Conservation (phyloP, 2,329 filamentous ascomycete genomes). For the Pseudogymnoascus sp. region DNA sequence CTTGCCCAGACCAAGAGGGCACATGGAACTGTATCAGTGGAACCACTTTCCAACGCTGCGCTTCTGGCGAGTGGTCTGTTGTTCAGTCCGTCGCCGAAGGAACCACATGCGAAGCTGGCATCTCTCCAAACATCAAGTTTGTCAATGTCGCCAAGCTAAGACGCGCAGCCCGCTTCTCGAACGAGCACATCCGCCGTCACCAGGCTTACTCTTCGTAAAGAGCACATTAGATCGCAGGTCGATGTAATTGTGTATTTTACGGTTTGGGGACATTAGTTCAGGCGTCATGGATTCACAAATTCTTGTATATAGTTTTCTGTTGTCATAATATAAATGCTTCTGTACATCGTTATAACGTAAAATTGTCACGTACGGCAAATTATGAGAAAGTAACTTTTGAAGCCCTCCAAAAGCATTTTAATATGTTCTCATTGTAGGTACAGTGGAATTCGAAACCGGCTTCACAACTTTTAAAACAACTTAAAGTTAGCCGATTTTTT, state of each 20-base stretch:
- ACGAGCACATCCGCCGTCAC: constrained; percentile 23
- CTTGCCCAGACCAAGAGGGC: constrained; percentile 41
- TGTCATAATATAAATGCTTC: background rate
- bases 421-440: background rate
- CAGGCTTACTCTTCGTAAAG: background rate
- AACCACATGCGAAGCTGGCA: constrained; percentile 37
- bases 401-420: background rate
- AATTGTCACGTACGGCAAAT: background rate
- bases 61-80: constrained; percentile 42
- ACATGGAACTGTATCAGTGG: constrained; percentile 46
- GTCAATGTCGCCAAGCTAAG: constrained; percentile 21
- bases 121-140: constrained; percentile 34
- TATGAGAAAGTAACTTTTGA: background rate
- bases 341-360: background rate
- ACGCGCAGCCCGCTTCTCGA: constrained; percentile 23
- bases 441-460: too few species aligned
- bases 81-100: constrained; percentile 37
- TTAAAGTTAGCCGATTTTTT: too few species aligned
- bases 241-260: constrained; percentile 4
- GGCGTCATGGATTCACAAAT: constrained; percentile 6
- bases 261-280: background rate
- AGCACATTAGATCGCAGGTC: constrained; percentile 3
- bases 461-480: too few species aligned
- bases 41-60: constrained; percentile 46
- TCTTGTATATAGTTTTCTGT: constrained; percentile 8